Evolutionary conservation across 768 basidiomycete genomes (phyloP), one percentile per base, ranked within the genome.

Genomic region (Candolleomyces eurysporus): DNA sequence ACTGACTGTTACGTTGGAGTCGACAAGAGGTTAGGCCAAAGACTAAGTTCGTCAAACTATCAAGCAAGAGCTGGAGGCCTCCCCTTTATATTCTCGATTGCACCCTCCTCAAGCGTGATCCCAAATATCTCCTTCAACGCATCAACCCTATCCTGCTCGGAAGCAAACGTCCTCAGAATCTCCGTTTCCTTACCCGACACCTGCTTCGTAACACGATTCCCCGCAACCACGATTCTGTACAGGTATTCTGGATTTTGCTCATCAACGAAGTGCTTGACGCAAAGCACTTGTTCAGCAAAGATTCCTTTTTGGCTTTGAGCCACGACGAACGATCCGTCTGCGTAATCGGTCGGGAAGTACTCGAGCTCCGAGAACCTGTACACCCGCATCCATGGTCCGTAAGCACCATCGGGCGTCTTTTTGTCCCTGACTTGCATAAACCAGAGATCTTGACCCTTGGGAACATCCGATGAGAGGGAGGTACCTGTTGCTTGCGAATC

Each of bases 71-170:
- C 49, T 17, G 49, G 26, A 21, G 21, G 5, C 14, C 49, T 17
- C n/a, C 49, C 49, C 49, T 51, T 51, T 17, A 51, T 51, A 26
- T 51, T 14, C 49, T 51, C 49, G 21, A 22, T 51, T 17, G 45
- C 45, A 17, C 19, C 45, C 5, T 51, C 49, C 16, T 51, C 49
- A 26, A 51, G 17, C 21, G 17, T 19, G 1, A 51, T 1, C 7
- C 49, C 49, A 51, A 51, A 51, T 6, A 51, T 30, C 30, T 51
- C 49, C 30, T n/a, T 17, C 26, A 51, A 60, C 16, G 53, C 62
- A 42, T 48, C 49, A 22, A 74, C 69, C 61, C 74, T 70, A 50
- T 76, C 72, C 49, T 53, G 0, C 58, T 76, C 75, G 4, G 63
- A 69, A 21, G n/a, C 59, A n/a, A 76, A 53, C 14, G 54, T 69